These are phyloP conservation scores for Naganishia sp. DNA, from an alignment of 1,284 basidiomycete genomes.

Conservation along the genomic window DNA sequence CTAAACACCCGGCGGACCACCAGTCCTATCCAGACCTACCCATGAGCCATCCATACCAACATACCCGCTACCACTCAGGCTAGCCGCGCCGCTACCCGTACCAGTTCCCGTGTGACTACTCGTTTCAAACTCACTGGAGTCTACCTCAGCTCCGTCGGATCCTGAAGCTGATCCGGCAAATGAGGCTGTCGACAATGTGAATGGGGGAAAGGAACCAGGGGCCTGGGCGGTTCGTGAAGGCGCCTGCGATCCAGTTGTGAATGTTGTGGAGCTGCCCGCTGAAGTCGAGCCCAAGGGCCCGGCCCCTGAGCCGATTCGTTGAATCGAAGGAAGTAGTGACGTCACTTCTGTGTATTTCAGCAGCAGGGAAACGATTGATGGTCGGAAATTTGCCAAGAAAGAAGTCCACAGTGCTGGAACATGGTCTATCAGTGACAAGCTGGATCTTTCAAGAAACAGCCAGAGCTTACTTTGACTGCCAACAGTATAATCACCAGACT, in stretches of 20 bases:
- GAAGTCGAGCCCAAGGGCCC: neutral
- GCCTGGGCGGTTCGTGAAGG: neutral
- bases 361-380: slow-evolving; percentile 4
- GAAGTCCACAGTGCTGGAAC: slow-evolving; percentile 4
- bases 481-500: slow-evolving; percentile 2
- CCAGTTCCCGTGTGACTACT: slow-evolving; percentile 20
- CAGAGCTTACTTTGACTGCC: slow-evolving; percentile 5
- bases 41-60: slow-evolving; percentile 21
- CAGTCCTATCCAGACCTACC: slow-evolving; percentile 13
- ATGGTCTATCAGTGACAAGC: neutral
- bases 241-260: neutral
- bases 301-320: neutral
- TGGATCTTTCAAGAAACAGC: no score
- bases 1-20: slow-evolving; percentile 7
- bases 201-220: neutral
- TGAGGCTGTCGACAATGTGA: slow-evolving; percentile 12
- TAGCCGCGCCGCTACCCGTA: slow-evolving; percentile 11
- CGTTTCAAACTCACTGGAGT: slow-evolving; percentile 23
- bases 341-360: slow-evolving; percentile 20
- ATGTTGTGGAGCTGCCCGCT: slow-evolving; percentile 12
- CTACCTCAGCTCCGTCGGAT: slow-evolving; percentile 18
- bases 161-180: slow-evolving; percentile 17
- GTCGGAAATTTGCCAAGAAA: slow-evolving; percentile 1
- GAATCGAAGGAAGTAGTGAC: neutral
- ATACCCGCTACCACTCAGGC: slow-evolving; percentile 21